Conservation (phyloP, 2,329 filamentous ascomycete genomes). For the Shiraia bambusicola region DNA sequence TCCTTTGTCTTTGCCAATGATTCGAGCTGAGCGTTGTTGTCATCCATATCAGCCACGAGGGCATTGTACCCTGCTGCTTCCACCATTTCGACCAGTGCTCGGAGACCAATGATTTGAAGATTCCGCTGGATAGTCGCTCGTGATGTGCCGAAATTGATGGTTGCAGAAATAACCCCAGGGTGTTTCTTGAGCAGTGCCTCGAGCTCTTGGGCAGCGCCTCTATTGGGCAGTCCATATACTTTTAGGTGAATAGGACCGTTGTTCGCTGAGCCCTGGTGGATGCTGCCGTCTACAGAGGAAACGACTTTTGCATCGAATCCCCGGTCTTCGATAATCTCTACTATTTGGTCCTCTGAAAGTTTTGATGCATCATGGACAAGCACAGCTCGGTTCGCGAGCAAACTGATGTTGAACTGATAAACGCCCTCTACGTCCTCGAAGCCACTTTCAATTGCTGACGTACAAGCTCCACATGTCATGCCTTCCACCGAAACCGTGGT, state of each 20-base stretch:
- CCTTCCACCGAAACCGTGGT: slow-evolving; percentile 90
- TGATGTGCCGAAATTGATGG: slow-evolving; percentile 71
- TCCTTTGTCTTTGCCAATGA: slow-evolving; percentile 95
- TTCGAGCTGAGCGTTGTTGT: slow-evolving; percentile 95
- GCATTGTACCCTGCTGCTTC: slow-evolving; percentile 87
- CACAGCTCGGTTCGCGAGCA: slow-evolving; percentile 88
- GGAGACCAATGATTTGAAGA: slow-evolving; percentile 71
- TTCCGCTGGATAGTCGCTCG: slow-evolving; percentile 74
- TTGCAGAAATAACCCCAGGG: slow-evolving; percentile 72
- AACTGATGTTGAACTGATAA: slow-evolving; percentile 88
- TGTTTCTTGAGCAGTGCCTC: slow-evolving; percentile 67
- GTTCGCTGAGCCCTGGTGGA: slow-evolving; percentile 54
- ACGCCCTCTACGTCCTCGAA: slow-evolving; percentile 78
- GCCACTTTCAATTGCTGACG: slow-evolving; percentile 81
- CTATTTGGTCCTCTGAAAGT: slow-evolving; percentile 72
- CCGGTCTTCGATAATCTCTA: slow-evolving; percentile 81
- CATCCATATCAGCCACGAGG: slow-evolving; percentile 83
- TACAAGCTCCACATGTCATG: slow-evolving; percentile 98
- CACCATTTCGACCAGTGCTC: slow-evolving; percentile 77
- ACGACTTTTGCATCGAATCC: slow-evolving; percentile 86
- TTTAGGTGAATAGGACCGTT: slow-evolving; percentile 73
- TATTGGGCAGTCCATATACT: slow-evolving; percentile 76
- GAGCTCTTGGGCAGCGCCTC: slow-evolving; percentile 69
- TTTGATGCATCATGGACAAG: slow-evolving; percentile 77
- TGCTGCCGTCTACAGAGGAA: slow-evolving; percentile 66